These are phyloP conservation scores for Vigna hirtella DNA, from an alignment of 306 rosid species.

Conservation along the genomic window DNA sequence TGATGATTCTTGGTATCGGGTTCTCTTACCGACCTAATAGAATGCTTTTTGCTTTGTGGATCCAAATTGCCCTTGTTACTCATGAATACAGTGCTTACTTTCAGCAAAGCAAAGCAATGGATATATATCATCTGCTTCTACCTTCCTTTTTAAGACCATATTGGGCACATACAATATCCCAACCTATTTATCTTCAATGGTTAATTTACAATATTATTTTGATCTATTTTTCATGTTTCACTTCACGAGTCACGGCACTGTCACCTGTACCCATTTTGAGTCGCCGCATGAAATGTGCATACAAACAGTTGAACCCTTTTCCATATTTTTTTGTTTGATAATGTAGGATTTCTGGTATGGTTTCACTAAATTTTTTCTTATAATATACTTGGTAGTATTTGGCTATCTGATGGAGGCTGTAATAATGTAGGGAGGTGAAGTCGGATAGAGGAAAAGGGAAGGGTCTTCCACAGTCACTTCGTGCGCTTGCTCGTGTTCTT, in stretches of 20 bases:
- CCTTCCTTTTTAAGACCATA: slow-evolving; percentile 4
- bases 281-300: slow-evolving; percentile 8
- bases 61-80: slow-evolving; percentile 16
- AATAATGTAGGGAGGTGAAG: slow-evolving; percentile 68
- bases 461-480: slow-evolving; percentile 83
- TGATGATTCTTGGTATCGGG: slow-evolving; percentile 23
- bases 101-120: slow-evolving; percentile 1
- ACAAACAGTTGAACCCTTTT: slow-evolving; percentile 19
- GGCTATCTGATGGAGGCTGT: slow-evolving; percentile 48
- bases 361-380: slow-evolving; percentile 43
- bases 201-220: slow-evolving; percentile 24
- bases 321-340: slow-evolving; percentile 9
- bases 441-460: slow-evolving; percentile 64
- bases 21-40: slow-evolving; percentile 16
- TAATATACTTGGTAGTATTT: slow-evolving; percentile 44
- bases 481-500: slow-evolving; percentile 76
- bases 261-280: neutral
- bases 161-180: slow-evolving; percentile 7
- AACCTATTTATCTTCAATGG: slow-evolving; percentile 6
- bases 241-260: neutral
- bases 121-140: slow-evolving; percentile 14
- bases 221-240: slow-evolving; percentile 2
- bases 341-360: slow-evolving; percentile 22
- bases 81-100: neutral
- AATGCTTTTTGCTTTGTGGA: neutral